phyloP scores from a whole-genome alignment of 371 early-diverging fungal genomes.

The Mucor piriformis region DNA sequence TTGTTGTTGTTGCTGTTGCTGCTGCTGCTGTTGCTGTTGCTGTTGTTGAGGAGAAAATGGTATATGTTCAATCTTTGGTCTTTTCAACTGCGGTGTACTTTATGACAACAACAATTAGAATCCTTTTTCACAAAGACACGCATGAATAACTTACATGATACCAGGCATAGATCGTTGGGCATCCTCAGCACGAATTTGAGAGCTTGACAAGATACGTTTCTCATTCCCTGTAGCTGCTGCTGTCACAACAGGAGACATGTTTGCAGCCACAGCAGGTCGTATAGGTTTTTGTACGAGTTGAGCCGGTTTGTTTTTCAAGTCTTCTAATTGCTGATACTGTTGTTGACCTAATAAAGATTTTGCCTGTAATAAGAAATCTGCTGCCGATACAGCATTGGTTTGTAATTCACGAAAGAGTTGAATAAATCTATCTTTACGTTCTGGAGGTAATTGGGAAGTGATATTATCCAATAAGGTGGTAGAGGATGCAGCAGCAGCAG shows the following conservation, averaged over 20 bases:
- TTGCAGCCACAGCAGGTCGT: background rate
- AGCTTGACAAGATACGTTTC: constrained; percentile 7
- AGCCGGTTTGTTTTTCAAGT: constrained; percentile 41
- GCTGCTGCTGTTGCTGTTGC: constrained; percentile 13
- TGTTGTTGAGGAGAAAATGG: background rate
- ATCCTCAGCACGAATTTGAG: constrained; percentile 23
- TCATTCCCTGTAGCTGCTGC: background rate
- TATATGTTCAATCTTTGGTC: constrained; percentile 23
- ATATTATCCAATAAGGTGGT: constrained; percentile 45
- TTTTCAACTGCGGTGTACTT: constrained; percentile 25
- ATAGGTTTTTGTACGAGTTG: background rate
- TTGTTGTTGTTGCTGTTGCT: constrained; percentile 22
- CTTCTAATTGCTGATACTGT: constrained; percentile 47
- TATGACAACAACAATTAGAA: too few species aligned
- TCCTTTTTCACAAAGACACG: too few species aligned
- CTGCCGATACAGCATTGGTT: constrained; percentile 34
- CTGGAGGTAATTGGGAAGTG: constrained; percentile 40
- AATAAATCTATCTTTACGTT: constrained; percentile 38
- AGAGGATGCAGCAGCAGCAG: constrained; percentile 13
- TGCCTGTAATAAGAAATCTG: constrained; percentile 41
- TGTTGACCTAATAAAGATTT: constrained; percentile 42
- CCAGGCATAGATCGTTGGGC: constrained; percentile 37
- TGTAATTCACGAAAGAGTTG: constrained; percentile 41
- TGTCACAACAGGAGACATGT: background rate
- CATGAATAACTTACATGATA: constrained; percentile 25